Conservation (phyloP, 345 rosid genomes). For the Clarkia xantiana region DNA sequence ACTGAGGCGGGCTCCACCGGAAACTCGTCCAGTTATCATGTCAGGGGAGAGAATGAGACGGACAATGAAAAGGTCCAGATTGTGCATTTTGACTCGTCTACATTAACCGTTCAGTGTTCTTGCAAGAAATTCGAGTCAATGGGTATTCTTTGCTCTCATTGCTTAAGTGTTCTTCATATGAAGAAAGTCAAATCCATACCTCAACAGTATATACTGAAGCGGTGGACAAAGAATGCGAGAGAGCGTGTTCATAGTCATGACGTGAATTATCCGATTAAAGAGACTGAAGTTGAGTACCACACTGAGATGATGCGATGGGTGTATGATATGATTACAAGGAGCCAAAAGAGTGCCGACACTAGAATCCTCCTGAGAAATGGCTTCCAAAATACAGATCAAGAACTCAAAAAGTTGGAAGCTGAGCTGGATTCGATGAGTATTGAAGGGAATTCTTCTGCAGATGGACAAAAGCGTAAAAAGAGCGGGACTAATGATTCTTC, state of each 20-base stretch:
- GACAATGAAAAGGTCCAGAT: conserved; percentile 2
- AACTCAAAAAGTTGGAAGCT: conserved; percentile 3
- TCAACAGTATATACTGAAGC: conserved; percentile 4
- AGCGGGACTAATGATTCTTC: background rate
- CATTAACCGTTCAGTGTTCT: conserved; percentile 2
- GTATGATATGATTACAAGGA: conserved; percentile 7
- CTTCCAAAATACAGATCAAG: conserved; percentile 5
- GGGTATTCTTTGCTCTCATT: conserved; percentile 7
- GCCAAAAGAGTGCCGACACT: conserved; percentile 1
- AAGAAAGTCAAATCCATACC: background rate
- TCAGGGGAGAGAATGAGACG: conserved; percentile 1
- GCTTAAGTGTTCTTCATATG: conserved; percentile 5
- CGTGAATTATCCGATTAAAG: background rate
- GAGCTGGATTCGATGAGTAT: conserved; percentile 1
- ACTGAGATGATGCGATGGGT: conserved; percentile 7
- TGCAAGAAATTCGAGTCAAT: conserved; percentile 6
- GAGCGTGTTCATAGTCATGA: conserved; percentile 5
- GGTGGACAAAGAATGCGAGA: background rate
- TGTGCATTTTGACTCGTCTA: conserved; percentile 4
- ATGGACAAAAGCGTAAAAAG: conserved; percentile 4
- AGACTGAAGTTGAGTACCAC: conserved; percentile 5
- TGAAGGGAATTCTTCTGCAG: background rate
- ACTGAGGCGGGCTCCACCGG: conserved; percentile 1
- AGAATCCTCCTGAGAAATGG: conserved; percentile 1
- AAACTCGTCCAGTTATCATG: background rate